Evolutionary conservation across 176 grass and related monocot species (phyloP), one percentile per base, ranked within the genome.

Genomic region (Aegilops sharonensis): DNA sequence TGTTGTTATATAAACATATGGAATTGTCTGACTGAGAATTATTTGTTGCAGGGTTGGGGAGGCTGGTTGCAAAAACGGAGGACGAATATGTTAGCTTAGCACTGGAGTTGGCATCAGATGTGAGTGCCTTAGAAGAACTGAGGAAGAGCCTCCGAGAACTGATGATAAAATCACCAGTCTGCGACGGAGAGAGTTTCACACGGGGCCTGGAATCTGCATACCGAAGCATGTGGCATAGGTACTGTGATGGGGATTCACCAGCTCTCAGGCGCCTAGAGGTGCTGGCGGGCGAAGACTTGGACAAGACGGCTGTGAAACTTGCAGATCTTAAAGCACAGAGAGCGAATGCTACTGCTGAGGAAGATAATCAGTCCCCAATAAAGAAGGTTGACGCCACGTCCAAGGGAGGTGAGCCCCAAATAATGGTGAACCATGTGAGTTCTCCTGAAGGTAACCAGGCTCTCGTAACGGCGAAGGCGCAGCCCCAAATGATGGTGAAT

Each of bases 201-300:
- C 81, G 77, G 0, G 92, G 94, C 61, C 88, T 99, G 70, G 97
- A 99, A 91, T 95, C 94, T 79, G 85, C 92, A 42, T 99, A 96
- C 85, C 90, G 94, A 68, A 87, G 86, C 79, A 99, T 99, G 94
- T 99, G 97, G 97, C 85, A 32, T 56, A 91, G 90, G 62, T 99
- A 96, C 79, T 99, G 97, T 84, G 43, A 76, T 36, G 92, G 85
- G 14, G 94, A 96, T 75, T 77, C 83, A 23, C 94, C 97, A 39
- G 89, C 97, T 17, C 89, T 89, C 13, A 94, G 27, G 80, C 82
- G 89, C n/a, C 52, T 93, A 56, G 90, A 96, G 57, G 45, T 92
- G 63, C 83, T 94, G 63, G 65, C 79, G 47, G 86, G 66, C 35
- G 82, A 81, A 64, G 77, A 77, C n/a, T 90, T 81, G 30, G 80